phyloP scores from a whole-genome alignment of 768 basidiomycete genomes.

The Russula griseocarnosa region DNA sequence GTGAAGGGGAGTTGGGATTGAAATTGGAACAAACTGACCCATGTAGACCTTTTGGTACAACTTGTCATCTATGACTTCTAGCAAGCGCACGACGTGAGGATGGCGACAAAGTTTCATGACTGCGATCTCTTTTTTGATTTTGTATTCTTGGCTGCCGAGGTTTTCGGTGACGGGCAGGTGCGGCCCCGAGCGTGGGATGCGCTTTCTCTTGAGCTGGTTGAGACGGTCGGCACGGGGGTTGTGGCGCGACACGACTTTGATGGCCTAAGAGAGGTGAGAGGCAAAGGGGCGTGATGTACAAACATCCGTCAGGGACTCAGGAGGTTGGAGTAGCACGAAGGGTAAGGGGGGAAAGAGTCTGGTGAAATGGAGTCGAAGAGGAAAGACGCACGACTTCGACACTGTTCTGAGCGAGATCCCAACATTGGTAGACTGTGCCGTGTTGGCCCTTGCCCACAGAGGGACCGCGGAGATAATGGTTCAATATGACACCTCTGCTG shows the following conservation, averaged over 20 bases:
- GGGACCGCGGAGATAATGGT: slow-evolving; percentile 78
- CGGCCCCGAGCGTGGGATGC: slow-evolving; percentile 41
- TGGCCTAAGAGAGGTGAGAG: slow-evolving; percentile 49
- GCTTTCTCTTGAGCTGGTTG: slow-evolving; percentile 42
- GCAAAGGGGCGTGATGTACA: neutral
- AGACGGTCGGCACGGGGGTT: slow-evolving; percentile 68
- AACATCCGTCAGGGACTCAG: neutral
- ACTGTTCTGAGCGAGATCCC: slow-evolving; percentile 42
- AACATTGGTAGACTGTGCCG: slow-evolving; percentile 80
- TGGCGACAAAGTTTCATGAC: slow-evolving; percentile 98
- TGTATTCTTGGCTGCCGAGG: slow-evolving; percentile 68
- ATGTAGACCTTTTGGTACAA: slow-evolving; percentile 87
- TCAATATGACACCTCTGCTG: slow-evolving; percentile 52
- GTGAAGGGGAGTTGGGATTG: slow-evolving; percentile 2
- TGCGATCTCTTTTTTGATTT: slow-evolving; percentile 91
- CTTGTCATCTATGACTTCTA: slow-evolving; percentile 93
- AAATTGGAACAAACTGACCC: slow-evolving; percentile 53
- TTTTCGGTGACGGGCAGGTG: slow-evolving; percentile 62
- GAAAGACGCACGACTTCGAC: slow-evolving; percentile 42
- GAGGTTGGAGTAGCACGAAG: neutral
- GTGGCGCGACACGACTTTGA: slow-evolving; percentile 72
- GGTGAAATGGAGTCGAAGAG: neutral
- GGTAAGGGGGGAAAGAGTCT: neutral
- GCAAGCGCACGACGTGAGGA: slow-evolving; percentile 82
- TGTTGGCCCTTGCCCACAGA: slow-evolving; percentile 87